Evolutionary conservation across 139 green algal species (phyloP), one percentile per base, ranked within the genome.

Genomic region (Picochlorum costavermella): DNA sequence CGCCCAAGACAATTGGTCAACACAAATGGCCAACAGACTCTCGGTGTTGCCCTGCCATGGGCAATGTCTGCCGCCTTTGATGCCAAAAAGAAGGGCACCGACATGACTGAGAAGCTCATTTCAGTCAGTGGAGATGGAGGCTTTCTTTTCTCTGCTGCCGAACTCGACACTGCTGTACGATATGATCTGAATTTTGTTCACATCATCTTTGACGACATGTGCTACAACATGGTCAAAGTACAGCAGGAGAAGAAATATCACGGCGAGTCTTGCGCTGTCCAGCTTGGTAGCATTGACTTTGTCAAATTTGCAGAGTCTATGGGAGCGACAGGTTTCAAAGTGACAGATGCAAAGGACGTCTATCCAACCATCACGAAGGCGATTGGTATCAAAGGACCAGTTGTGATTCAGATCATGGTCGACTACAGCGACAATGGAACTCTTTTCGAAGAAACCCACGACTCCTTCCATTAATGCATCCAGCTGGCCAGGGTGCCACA

Each of bases 191-290:
- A 67, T 56, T 56, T 67, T 67, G 61, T 67, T 36, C 61, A 67
- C 33, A 40, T 67, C 2, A 56, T 67, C 31, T 67, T 55, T n/a
- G 61, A 62, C 50, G 61, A 67, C 11, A 37, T 36, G 17, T 48
- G 50, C 30, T 56, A 62, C 40, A 62, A 67, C 23, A 67, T 67
- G 61, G 61, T 67, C 17, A 67, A 67, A 25, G 61, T 67, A 9
- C 61, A 67, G 61, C 61, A 67, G n/a, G 40, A 49, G 8, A 67
- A 67, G 23, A 67, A 67, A 36, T 67, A 67, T 8, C 45, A 50
- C 29, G 11, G 37, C 23, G 36, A 31, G n/a, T 67, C 46, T 53
- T 20, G 20, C 10, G 61, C 61, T 23, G 61, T 67, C 20, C 28
- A 67, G 2, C 61, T 67, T 12, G 61, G 61, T 13, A n/a, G 5